Evolutionary conservation across 257 asterid species (phyloP).

Genomic region (Solanum piurae): DNA sequence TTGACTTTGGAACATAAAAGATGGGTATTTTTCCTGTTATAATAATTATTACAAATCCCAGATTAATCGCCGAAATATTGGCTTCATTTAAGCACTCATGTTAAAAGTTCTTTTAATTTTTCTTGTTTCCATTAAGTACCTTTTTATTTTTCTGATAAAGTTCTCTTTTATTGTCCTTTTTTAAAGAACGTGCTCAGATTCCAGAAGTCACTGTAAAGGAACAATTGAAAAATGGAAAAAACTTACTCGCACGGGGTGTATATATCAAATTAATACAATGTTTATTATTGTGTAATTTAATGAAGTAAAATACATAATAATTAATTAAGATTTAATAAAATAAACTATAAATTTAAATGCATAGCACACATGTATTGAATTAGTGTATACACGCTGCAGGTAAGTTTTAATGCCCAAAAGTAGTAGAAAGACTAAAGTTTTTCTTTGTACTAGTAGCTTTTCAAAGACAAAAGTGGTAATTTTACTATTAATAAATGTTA

Average conservation of each 20-base stretch:
- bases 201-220: not conserved
- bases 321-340: too few species aligned
- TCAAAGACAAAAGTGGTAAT: not conserved
- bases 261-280: too few species aligned
- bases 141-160: not conserved
- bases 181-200: not conserved
- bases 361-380: too few species aligned
- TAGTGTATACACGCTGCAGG: too few species aligned
- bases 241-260: too few species aligned
- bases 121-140: not conserved
- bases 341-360: too few species aligned
- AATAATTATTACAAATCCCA: not conserved
- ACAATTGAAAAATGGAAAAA: not conserved
- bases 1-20: not conserved
- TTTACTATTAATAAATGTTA: not conserved
- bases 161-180: not conserved
- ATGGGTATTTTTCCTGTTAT: not conserved
- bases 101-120: not conserved
- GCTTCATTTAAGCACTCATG: not conserved
- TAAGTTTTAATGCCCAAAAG: not conserved
- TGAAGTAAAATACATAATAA: too few species aligned
- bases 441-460: not conserved
- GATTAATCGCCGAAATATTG: slow-evolving; percentile 13
- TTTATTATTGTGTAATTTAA: too few species aligned
- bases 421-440: not conserved